phyloP scores from a whole-genome alignment of 768 basidiomycete species.

The Kwoniella dendrophila region DNA sequence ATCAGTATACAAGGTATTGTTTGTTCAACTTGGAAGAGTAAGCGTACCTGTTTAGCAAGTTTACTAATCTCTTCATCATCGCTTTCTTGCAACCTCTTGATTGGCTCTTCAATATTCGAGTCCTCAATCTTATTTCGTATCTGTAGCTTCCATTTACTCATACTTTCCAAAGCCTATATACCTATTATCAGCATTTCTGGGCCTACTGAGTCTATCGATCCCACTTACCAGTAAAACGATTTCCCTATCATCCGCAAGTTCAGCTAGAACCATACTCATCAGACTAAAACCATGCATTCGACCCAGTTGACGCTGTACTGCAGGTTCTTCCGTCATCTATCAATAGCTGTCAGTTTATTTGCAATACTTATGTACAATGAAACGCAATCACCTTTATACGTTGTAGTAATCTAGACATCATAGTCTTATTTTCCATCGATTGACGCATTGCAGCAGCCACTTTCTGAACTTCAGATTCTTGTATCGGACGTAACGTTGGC shows the following conservation, averaged over 20 bases:
- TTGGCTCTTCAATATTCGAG: conserved; percentile 68
- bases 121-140: conserved; percentile 91
- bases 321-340: conserved; percentile 83
- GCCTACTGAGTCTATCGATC: neutral
- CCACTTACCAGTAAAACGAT: conserved; percentile 68
- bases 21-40: neutral
- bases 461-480: conserved; percentile 80
- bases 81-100: conserved; percentile 63
- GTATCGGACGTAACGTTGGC: conserved; percentile 76
- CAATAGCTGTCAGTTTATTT: conserved; percentile 10
- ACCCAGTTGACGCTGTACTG: conserved; percentile 77
- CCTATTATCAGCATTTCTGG: neutral
- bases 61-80: conserved; percentile 65
- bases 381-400: conserved; percentile 69
- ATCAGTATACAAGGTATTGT: neutral
- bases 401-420: conserved; percentile 78
- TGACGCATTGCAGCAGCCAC: conserved; percentile 89
- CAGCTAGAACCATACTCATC: conserved; percentile 84
- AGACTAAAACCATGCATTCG: conserved; percentile 88
- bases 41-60: conserved; percentile 66
- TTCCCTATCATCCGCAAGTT: conserved; percentile 71
- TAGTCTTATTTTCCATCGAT: conserved; percentile 72
- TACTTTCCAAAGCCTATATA: conserved; percentile 56
- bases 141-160: conserved; percentile 71
- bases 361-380: neutral